phyloP scores from a whole-genome alignment of 345 rosid genomes.

The Odontarrhena argentea region DNA sequence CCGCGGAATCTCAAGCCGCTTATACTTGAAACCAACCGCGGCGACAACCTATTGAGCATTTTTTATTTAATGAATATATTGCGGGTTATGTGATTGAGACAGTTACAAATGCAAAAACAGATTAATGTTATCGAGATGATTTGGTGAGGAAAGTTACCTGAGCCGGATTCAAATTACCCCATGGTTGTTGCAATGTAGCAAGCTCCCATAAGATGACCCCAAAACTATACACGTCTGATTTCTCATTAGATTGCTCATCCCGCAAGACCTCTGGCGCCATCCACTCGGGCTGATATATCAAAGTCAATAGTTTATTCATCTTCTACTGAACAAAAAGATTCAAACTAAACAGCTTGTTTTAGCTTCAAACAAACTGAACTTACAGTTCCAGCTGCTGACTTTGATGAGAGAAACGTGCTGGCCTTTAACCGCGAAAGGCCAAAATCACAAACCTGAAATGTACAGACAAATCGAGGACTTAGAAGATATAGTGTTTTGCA shows the following conservation, averaged over 20 bases:
- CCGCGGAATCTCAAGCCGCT: conserved; percentile 89
- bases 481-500: background rate
- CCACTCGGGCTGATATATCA: conserved; percentile 85
- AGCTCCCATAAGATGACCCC: conserved; percentile 98
- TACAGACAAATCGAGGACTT: conserved; percentile 16
- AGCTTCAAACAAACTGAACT: conserved; percentile 45
- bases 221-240: conserved; percentile 94
- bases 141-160: conserved; percentile 61
- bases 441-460: conserved; percentile 89
- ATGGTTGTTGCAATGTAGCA: conserved; percentile 94
- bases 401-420: conserved; percentile 93
- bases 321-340: background rate
- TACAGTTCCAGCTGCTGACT: conserved; percentile 99
- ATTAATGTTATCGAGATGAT: background rate
- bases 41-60: conserved; percentile 81
- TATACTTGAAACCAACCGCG: conserved; percentile 92
- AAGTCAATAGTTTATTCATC: conserved; percentile 1
- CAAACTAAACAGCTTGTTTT: conserved; percentile 17
- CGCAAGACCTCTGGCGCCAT: conserved; percentile 99
- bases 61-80: conserved; percentile 5
- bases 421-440: conserved; percentile 98
- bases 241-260: conserved; percentile 95
- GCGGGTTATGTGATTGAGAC: background rate
- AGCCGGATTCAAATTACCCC: conserved; percentile 94
- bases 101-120: background rate